Base-by-base conservation (phyloP, 106 monocot genomes). In the Phalaenopsis aphrodite region DNA sequence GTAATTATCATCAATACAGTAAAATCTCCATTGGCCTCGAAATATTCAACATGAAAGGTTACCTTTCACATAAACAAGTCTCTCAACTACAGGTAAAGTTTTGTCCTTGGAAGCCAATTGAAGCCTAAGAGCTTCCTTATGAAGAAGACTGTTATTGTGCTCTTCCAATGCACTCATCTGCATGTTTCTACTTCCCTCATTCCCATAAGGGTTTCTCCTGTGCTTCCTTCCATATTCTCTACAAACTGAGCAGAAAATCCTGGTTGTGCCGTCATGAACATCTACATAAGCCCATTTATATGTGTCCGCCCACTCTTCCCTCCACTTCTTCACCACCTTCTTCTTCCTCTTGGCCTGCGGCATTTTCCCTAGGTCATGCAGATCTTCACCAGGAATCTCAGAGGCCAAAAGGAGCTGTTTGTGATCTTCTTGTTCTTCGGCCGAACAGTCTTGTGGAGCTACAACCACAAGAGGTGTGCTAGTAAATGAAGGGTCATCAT, bases 101-200 rank as follows among this genome's bases (percentile, higher is more conserved):
- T 99, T 93, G 69, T 99, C 93, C 84, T 93, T 93, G 10, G 95
- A 93, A 61, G 99, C 99, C 84, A 86, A 87, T 83, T 99, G 95
- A 41, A 99, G 88, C 66, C 99, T 84, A 78, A 95, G 89, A 72
- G 99, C 99, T 84, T 99, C 99, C 80, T 99, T 99, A 47, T 99
- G 99, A 61, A 99, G 95, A 85, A 99, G 75, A 83, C 99, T 99
- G 56, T 95, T 99, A 80, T 99, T 99, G 68, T 99, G 99, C 49
- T 99, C 99, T 78, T 99, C 99, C 58, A 99, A 79, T 42, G 99
- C 99, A 78, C 99, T 99, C 99, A 99, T 99, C 79, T 99, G 99
- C 99, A 99, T 99, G 73, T 99, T 99, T 82, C 93, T 88, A 85
- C 99, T 99, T n/a, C 99, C 99, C 81, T 99, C 99, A 67, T 99